Percentiles rank a stretch among this genome's conserved stretches.
phyloP scores from a whole-genome alignment of 225 moss, liverwort and hornwort species.

The Marchantia polymorpha region DNA sequence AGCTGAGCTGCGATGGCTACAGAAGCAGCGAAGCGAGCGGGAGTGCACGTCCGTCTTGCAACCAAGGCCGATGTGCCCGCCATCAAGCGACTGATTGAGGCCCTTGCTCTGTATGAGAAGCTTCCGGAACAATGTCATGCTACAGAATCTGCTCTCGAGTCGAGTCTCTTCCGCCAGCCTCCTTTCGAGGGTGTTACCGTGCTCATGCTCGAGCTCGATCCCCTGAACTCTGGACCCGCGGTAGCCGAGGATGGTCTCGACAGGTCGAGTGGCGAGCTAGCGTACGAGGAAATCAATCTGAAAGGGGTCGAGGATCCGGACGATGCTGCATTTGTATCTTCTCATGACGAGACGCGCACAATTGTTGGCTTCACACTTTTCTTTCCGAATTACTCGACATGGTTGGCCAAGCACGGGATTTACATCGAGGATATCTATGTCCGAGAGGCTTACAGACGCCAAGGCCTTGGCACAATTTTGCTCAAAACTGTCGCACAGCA shows the following conservation, averaged over 20 bases:
- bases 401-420: conserved; percentile 44
- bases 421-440: conserved; percentile 55
- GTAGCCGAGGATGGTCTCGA: background rate
- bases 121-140: conserved; percentile 34
- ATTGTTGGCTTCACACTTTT: conserved; percentile 55
- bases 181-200: conserved; percentile 40
- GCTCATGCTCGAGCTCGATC: conserved; percentile 39
- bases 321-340: conserved; percentile 28
- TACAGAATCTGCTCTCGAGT: conserved; percentile 35
- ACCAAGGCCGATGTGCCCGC: conserved; percentile 33
- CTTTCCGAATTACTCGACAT: conserved; percentile 52
- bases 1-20: conserved; percentile 32
- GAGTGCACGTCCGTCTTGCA: conserved; percentile 37
- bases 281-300: conserved; percentile 33
- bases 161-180: conserved; percentile 36
- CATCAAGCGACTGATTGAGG: conserved; percentile 39
- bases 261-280: conserved; percentile 7
- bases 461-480: conserved; percentile 46
- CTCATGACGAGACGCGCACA: conserved; percentile 25
- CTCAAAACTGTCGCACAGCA: conserved; percentile 48
- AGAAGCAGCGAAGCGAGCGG: conserved; percentile 16
- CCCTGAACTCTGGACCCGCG: background rate
- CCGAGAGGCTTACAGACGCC: conserved; percentile 46
- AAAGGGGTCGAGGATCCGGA: conserved; percentile 30
- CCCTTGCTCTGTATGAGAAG: conserved; percentile 38